These are phyloP conservation scores for Helianthus annuus DNA, from an alignment of 129 eudicot species.

Conservation along the genomic window DNA sequence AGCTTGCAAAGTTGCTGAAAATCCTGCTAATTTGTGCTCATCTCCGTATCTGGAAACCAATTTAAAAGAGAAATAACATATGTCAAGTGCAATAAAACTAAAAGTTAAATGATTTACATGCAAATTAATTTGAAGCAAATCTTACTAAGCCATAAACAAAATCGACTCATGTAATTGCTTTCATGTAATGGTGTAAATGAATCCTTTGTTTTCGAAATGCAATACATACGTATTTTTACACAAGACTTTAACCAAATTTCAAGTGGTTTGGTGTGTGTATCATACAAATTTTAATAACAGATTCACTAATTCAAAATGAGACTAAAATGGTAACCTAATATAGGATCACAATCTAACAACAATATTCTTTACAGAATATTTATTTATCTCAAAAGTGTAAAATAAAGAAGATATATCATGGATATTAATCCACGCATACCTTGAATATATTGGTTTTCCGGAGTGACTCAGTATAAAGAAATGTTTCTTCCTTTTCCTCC, in stretches of 20 bases:
- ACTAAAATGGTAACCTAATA: constrained; percentile 15
- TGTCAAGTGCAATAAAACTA: background rate
- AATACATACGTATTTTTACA: constrained; percentile 1
- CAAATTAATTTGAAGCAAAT: constrained; percentile 8
- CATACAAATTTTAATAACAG: background rate
- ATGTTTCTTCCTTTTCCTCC: constrained; percentile 99
- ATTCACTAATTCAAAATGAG: background rate
- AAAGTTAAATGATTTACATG: constrained; percentile 1
- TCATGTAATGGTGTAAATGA: background rate
- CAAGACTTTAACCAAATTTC: background rate
- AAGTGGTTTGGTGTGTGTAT: background rate
- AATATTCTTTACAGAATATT: background rate
- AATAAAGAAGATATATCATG: background rate
- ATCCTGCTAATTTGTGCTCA: constrained; percentile 95
- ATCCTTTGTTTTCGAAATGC: background rate
- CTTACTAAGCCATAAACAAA: background rate
- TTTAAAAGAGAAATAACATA: background rate
- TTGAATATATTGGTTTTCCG: constrained; percentile 96
- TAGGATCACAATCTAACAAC: constrained; percentile 9
- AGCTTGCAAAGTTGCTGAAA: constrained; percentile 99
- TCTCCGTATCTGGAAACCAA: constrained; percentile 78
- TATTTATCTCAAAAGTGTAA: background rate
- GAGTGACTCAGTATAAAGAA: constrained; percentile 85
- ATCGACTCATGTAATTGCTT: background rate
- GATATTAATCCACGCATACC: constrained; percentile 42